Evolutionary conservation across 1,139 yeast species (phyloP).

Genomic region (Blastobotrys buckinghamii): DNA sequence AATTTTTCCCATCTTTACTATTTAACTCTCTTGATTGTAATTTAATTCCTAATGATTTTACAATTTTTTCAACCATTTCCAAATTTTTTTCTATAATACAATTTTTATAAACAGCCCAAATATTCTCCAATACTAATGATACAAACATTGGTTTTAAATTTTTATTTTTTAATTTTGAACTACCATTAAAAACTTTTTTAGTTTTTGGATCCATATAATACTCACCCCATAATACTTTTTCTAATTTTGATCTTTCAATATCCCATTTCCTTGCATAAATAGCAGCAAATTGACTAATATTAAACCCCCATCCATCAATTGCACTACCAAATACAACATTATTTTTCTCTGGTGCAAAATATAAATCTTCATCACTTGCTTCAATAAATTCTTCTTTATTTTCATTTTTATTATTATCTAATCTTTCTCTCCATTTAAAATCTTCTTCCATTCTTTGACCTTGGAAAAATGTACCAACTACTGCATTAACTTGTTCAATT

Average conservation of each 20-base stretch:
- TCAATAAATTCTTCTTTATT: constrained; percentile 54
- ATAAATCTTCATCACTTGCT: constrained; percentile 73
- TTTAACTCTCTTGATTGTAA: constrained; percentile 70
- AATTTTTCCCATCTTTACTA: constrained; percentile 65
- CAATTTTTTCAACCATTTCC: constrained; percentile 70
- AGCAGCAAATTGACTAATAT: constrained; percentile 79
- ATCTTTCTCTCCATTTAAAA: constrained; percentile 67
- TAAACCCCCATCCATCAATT: constrained; percentile 97
- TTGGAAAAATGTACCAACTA: constrained; percentile 86
- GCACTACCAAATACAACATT: constrained; percentile 95
- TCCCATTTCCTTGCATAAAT: constrained; percentile 83
- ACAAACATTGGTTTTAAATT: constrained; percentile 76
- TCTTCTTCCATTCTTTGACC: constrained; percentile 95
- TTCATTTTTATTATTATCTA: constrained; percentile 31
- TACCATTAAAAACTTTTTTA: constrained; percentile 51
- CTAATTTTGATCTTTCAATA: constrained; percentile 69
- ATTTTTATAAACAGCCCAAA: constrained; percentile 85
- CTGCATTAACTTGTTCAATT: constrained; percentile 92
- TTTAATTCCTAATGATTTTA: constrained; percentile 61
- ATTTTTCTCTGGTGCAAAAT: constrained; percentile 83
- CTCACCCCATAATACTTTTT: constrained; percentile 96
- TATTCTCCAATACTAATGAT: constrained; percentile 76
- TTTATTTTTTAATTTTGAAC: constrained; percentile 42
- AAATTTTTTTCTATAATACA: constrained; percentile 54
- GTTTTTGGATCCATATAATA: constrained; percentile 84